Base-by-base conservation (phyloP, 768 basidiomycete species). In the Pulveroboletus sp. region DNA sequence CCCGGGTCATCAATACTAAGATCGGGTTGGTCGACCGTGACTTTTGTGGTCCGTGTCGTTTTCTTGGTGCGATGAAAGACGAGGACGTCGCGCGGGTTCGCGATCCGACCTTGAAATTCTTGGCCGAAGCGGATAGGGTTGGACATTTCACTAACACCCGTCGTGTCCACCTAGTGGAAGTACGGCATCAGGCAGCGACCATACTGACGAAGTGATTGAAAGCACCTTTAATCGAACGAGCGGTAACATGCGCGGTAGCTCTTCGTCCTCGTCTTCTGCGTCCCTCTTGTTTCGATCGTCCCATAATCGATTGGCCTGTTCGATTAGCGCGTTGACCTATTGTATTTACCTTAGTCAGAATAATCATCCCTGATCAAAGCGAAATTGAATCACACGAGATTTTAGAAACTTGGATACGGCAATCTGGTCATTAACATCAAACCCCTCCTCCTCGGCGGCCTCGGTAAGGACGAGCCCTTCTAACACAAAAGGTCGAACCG, bases 71-170 rank as follows among this genome's bases (percentile, higher is more conserved):
- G 85, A 65, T 92, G 85, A 71, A 96, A 98, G 32, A 90, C 80
- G 27, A 99, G 80, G 21, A 96, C 80, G 64, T 98, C 95, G 26
- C 92, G 80, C 14, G 96, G 95, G 64, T 99, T 99, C 10, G 96
- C 96, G 32, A 98, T 79, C 18, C 79, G 79, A 1, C 90, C 91
- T 57, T 85, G 80, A 67, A 97, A 97, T 65, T 95, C 90, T 65
- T 95, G 93, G 1, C 96, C 95, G 65, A 99, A 96, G 9, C 96
- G 86, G 45, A 95, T 86, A 21, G 95, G 94, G 66, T 99, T 99
- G 47, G 89, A 92, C 71, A 92, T 92, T 59, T 91, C 89, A 49
- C 82, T 83, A 8, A 93, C 88, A 38, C 87, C 89, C 0, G 94
- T 90, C 0, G 92, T 94, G 64, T 95, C 92, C 15, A 95, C 92